Evolutionary conservation across 106 monocot species (phyloP).

Genomic region (Apostasia shenzhenica): DNA sequence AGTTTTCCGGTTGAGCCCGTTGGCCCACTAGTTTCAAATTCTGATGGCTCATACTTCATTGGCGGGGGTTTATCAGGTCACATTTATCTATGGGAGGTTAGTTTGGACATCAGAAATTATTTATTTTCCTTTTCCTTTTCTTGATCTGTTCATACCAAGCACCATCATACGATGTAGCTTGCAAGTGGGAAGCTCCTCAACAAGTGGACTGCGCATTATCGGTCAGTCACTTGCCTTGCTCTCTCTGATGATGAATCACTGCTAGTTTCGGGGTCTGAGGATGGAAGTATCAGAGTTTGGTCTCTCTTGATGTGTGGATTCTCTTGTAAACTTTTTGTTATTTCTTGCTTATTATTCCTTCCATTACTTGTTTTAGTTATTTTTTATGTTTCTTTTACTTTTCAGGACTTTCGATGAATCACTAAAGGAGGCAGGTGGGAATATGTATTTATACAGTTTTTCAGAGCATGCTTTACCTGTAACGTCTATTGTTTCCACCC

Average conservation of each 20-base stretch:
- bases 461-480: conserved; percentile 55
- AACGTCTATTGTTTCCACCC: conserved; percentile 55
- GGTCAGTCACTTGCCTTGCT: conserved; percentile 67
- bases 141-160: background rate
- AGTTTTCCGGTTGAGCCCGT: conserved; percentile 68
- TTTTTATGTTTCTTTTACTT: conserved; percentile 6
- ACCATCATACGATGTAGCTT: conserved; percentile 28
- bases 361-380: conserved; percentile 2
- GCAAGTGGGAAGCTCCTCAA: conserved; percentile 69
- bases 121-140: background rate
- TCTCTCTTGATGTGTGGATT: conserved; percentile 46
- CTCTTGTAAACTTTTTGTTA: background rate
- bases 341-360: background rate
- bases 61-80: conserved; percentile 57
- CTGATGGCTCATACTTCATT: conserved; percentile 49
- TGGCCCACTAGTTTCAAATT: conserved; percentile 44
- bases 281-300: conserved; percentile 88
- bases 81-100: conserved; percentile 71
- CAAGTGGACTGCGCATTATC: conserved; percentile 77
- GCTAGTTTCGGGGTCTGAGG: conserved; percentile 72
- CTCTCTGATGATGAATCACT: conserved; percentile 71
- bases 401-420: conserved; percentile 60
- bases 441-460: conserved; percentile 46
- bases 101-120: background rate
- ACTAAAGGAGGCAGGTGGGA: conserved; percentile 18